phyloP scores from a whole-genome alignment of 1,284 basidiomycete genomes.

The Malassezia nana region DNA sequence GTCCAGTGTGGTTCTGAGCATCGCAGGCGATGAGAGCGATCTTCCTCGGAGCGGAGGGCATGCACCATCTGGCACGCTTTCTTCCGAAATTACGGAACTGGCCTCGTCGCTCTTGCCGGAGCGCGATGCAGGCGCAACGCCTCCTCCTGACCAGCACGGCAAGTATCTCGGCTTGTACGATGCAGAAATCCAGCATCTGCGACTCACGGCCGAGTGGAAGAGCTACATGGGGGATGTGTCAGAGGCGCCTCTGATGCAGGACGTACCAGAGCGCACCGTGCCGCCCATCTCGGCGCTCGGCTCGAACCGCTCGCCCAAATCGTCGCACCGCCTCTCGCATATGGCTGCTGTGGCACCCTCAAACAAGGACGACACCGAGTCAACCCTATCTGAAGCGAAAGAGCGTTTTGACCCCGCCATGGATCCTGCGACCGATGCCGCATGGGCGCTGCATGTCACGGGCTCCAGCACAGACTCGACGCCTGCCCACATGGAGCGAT shows the following conservation, averaged over 20 bases:
- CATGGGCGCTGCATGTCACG: conserved; percentile 40
- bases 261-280: conserved; percentile 8
- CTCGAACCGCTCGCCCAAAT: background rate
- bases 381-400: background rate
- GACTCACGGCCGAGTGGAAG: conserved; percentile 10
- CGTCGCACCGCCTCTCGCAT: background rate
- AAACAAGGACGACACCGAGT: background rate
- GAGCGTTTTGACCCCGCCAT: background rate
- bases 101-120: conserved; percentile 3
- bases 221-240: background rate
- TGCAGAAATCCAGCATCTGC: conserved; percentile 4
- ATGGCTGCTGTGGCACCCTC: too few relatives aligned
- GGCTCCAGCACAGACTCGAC: conserved; percentile 58
- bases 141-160: background rate
- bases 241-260: background rate
- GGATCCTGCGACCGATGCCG: background rate
- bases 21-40: background rate
- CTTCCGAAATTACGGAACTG: conserved; percentile 9
- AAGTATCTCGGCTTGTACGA: conserved; percentile 13
- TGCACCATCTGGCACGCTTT: conserved; percentile 5
- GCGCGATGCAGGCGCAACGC: background rate
- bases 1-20: conserved; percentile 3
- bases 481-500: conserved; percentile 72
- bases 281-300: conserved; percentile 9
- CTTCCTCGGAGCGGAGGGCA: background rate